phyloP scores from a whole-genome alignment of 345 rosid species.

The Laguncularia racemosa region DNA sequence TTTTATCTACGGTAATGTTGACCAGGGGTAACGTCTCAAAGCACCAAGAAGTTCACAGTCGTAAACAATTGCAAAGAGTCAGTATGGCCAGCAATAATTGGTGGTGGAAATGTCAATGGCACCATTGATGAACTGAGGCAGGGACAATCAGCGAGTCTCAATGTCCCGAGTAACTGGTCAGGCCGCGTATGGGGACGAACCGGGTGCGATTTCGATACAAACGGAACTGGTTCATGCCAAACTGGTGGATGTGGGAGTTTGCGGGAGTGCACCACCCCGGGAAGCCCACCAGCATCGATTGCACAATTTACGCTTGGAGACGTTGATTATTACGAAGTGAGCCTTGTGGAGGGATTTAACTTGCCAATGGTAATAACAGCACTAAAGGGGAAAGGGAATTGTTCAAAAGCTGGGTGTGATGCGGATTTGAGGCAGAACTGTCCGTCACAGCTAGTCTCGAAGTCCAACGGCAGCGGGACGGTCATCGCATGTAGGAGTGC shows the following conservation, averaged over 20 bases:
- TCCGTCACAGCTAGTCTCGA: constrained; percentile 29
- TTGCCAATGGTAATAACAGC: constrained; percentile 38
- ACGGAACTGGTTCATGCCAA: constrained; percentile 33
- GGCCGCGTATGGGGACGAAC: constrained; percentile 71
- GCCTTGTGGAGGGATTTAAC: constrained; percentile 65
- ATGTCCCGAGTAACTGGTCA: constrained; percentile 32
- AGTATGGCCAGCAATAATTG: constrained; percentile 56
- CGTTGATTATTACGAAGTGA: constrained; percentile 43
- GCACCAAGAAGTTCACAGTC: constrained; percentile 34
- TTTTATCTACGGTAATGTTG: neutral
- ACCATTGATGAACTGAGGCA: constrained; percentile 29
- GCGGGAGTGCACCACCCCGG: constrained; percentile 37
- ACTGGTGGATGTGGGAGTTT: constrained; percentile 47
- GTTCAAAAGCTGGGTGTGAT: constrained; percentile 49
- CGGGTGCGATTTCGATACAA: constrained; percentile 35
- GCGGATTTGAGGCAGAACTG: constrained; percentile 41
- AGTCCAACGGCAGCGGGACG: constrained; percentile 25
- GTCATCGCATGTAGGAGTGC: constrained; percentile 56
- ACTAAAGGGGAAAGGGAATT: constrained; percentile 34
- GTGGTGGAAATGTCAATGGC: constrained; percentile 14
- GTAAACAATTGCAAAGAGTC: constrained; percentile 50
- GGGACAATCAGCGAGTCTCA: constrained; percentile 29
- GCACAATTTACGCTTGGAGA: constrained; percentile 45
- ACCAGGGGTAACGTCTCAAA: constrained; percentile 14
- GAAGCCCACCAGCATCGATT: constrained; percentile 41